phyloP scores from a whole-genome alignment of 163 green algal genomes.

The Picocystis sp. region DNA sequence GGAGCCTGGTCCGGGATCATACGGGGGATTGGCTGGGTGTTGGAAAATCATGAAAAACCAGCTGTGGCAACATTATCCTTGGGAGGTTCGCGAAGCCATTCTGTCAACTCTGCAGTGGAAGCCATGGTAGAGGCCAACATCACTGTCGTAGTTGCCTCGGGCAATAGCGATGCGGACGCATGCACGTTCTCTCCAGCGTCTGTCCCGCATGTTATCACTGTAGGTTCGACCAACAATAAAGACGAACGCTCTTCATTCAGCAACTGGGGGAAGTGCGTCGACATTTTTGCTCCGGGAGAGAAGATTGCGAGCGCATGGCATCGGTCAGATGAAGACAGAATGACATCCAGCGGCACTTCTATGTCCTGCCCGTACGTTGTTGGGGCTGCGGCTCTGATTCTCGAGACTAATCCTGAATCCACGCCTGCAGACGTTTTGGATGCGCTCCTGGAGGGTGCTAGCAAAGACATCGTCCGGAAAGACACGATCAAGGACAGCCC shows the following conservation, averaged over 20 bases:
- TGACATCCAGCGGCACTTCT: background rate
- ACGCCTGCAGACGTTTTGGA: too few species aligned
- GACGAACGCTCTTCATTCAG: conserved; percentile 6
- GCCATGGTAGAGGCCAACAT: conserved; percentile 17
- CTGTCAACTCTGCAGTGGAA: conserved; percentile 16
- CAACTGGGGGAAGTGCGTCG: conserved; percentile 14
- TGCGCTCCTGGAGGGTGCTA: too few species aligned
- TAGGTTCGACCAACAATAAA: conserved; percentile 1
- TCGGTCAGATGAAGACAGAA: conserved; percentile 4
- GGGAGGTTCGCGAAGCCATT: conserved; percentile 6
- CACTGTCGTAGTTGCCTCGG: conserved; percentile 30
- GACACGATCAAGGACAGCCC: too few species aligned
- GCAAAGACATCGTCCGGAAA: too few species aligned
- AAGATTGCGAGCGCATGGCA: conserved; percentile 12
- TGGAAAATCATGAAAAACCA: conserved; percentile 2
- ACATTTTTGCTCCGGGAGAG: conserved; percentile 15
- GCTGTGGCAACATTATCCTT: conserved; percentile 3
- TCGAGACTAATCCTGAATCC: background rate
- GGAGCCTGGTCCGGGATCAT: conserved; percentile 5
- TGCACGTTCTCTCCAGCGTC: conserved; percentile 36
- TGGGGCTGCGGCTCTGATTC: conserved; percentile 1
- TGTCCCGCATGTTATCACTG: conserved; percentile 27
- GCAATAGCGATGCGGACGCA: conserved; percentile 44
- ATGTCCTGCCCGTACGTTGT: background rate
- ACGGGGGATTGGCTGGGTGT: conserved; percentile 1